Conservation (phyloP, 1,284 basidiomycete species). For the Schizophyllum commune region DNA sequence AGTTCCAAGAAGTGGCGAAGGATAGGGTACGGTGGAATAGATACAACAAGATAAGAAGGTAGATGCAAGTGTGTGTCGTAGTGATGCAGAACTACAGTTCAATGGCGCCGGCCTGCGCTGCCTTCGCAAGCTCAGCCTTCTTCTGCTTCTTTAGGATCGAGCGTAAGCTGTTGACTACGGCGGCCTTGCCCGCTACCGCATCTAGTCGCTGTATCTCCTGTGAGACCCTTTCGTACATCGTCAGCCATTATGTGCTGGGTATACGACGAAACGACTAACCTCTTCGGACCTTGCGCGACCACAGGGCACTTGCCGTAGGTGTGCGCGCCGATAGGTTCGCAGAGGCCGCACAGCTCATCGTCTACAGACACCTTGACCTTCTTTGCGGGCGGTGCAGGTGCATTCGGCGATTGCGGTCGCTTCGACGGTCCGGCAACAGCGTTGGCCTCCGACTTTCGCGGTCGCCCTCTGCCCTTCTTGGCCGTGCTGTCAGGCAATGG, state of each 20-base stretch:
- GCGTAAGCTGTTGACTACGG: conserved; percentile 33
- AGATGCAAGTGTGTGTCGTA: not conserved
- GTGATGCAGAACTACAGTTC: not conserved
- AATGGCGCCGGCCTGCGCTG: conserved; percentile 15
- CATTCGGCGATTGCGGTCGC: conserved; percentile 25
- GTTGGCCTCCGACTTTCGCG: not conserved
- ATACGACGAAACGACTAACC: conserved; percentile 26
- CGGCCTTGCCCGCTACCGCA: conserved; percentile 26
- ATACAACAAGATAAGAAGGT: not conserved
- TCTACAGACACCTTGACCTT: conserved; percentile 23
- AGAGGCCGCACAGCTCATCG: conserved; percentile 38
- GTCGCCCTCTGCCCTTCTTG: not conserved
- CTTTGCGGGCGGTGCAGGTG: conserved; percentile 25
- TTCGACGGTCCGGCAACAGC: conserved; percentile 24
- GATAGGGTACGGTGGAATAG: not conserved
- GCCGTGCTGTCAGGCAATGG: not conserved
- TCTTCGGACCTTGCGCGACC: conserved; percentile 37
- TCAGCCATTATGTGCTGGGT: not conserved
- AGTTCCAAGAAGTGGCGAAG: not conserved
- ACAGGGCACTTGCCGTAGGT: conserved; percentile 45
- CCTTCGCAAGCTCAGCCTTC: conserved; percentile 18
- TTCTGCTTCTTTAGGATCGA: conserved; percentile 38
- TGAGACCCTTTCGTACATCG: conserved; percentile 28
- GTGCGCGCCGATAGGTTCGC: conserved; percentile 29
- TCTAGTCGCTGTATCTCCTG: conserved; percentile 42